Conservation (phyloP, 768 basidiomycete genomes). For the Termitomyces sp. region DNA sequence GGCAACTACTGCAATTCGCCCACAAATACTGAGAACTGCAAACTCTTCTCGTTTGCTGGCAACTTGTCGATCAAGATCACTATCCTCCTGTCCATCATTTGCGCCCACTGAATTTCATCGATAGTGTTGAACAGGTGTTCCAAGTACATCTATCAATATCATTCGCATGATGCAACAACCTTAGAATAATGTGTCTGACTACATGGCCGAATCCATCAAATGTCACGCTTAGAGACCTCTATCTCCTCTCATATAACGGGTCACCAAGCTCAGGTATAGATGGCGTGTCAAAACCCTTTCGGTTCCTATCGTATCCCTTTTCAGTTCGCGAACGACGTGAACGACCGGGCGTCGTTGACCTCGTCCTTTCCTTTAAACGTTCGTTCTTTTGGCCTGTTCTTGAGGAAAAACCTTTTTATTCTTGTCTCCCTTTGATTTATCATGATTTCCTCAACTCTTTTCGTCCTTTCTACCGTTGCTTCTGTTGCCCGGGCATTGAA, state of each 20-base stretch:
- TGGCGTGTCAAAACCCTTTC: background rate
- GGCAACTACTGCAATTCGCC: too few species aligned
- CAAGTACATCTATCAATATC: background rate
- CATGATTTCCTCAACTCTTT: conserved; percentile 5
- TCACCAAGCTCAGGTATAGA: background rate
- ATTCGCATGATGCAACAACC: background rate
- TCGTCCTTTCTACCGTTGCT: conserved; percentile 9
- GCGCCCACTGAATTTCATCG: background rate
- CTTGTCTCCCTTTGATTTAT: background rate
- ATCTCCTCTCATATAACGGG: background rate
- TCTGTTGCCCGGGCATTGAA: conserved; percentile 24
- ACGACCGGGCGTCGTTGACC: background rate
- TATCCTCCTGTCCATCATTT: background rate
- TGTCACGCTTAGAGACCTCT: background rate
- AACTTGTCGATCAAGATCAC: background rate
- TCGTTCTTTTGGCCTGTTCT: conserved; percentile 8
- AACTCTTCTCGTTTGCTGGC: background rate
- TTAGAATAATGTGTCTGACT: background rate
- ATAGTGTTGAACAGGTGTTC: too few species aligned
- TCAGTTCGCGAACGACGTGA: too few species aligned
- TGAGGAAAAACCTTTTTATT: background rate
- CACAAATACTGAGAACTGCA: too few species aligned
- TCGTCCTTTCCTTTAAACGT: conserved; percentile 4
- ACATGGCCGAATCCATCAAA: too few species aligned
- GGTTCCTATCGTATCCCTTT: background rate